Evolutionary conservation across 768 basidiomycete species (phyloP).

Genomic region (Tylopilus cervinicoccineus): DNA sequence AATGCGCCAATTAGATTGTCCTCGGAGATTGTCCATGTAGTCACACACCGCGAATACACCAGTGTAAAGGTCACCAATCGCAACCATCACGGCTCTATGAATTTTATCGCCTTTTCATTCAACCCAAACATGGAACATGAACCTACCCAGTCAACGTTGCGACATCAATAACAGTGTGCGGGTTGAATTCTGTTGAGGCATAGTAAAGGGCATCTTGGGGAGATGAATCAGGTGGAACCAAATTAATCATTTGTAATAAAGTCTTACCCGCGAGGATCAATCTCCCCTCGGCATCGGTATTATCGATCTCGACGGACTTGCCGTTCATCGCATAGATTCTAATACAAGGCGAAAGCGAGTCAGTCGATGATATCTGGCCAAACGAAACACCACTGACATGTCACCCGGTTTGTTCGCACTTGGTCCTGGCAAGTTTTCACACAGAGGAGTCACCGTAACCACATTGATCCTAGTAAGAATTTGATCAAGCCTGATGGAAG

Average conservation of each 20-base stretch:
- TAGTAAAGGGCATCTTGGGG: slow-evolving; percentile 77
- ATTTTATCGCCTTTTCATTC: background rate
- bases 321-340: slow-evolving; percentile 87
- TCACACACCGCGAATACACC: slow-evolving; percentile 71
- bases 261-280: slow-evolving; percentile 64
- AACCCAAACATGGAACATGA: background rate
- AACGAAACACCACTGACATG: slow-evolving; percentile 44
- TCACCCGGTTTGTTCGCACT: slow-evolving; percentile 75
- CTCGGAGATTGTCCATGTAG: background rate
- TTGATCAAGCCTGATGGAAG: background rate
- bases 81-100: slow-evolving; percentile 61
- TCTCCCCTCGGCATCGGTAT: slow-evolving; percentile 83
- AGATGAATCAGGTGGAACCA: background rate
- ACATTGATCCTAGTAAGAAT: slow-evolving; percentile 59
- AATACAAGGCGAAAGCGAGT: background rate
- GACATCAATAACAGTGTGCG: slow-evolving; percentile 81
- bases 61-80: slow-evolving; percentile 71
- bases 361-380: background rate
- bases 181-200: slow-evolving; percentile 68
- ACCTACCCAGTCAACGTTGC: slow-evolving; percentile 80
- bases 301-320: slow-evolving; percentile 82
- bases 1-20: background rate
- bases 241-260: background rate
- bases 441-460: slow-evolving; percentile 66
- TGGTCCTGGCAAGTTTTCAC: slow-evolving; percentile 82